Evolutionary conservation across 805 yeast genomes (phyloP), one percentile per base, ranked within the genome.

Genomic region (Lachancea meyersii): DNA sequence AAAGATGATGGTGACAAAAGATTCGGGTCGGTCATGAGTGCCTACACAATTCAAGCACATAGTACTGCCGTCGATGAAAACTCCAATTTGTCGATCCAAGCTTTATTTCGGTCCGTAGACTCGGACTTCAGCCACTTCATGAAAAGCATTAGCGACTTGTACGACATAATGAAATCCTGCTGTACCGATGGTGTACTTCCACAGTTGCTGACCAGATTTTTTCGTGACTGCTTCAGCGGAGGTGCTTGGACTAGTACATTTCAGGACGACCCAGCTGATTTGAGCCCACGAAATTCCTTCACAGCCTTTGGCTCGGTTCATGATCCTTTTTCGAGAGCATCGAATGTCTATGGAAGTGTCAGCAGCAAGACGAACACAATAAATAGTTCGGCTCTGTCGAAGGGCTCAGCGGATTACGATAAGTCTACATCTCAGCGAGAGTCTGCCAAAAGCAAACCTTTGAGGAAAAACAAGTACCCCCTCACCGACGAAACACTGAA

Each of bases 181-280:
- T 61, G 45, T 5, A 40, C 53, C 30, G 51, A 49, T 36, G 50
- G 50, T 26, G 46, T 81, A 27, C 93, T 91, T 0, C 32, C 32
- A 13, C 82, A 82, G 55, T 64, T 80, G 2, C 76, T 79, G 49
- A 88, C 93, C 7, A 69, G 93, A 46, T 80, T 83, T 52, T 62
- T 84, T 16, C 69, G 73, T 32, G 78, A 79, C 22, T 77, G 75
- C 42, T 83, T 79, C 57, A 79, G 79, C 51, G 91, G 88, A 14
- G 91, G 89, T n/a, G 79, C 80, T 47, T 83, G 88, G 82, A 73
- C 76, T 37, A 82, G 82, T 52, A 86, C 85, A 20, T 80, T 42
- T 26, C 41, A 36, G 28, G 41, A 38, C 11, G 19, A 38, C 11
- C 17, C 23, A 20, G 20, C n/a, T 13, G 31, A 31, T 16, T 20